Percentiles rank a stretch among this genome's conserved stretches.
Conservation (phyloP, 2,329 filamentous ascomycete species). For the Hysterium pulicare region DNA sequence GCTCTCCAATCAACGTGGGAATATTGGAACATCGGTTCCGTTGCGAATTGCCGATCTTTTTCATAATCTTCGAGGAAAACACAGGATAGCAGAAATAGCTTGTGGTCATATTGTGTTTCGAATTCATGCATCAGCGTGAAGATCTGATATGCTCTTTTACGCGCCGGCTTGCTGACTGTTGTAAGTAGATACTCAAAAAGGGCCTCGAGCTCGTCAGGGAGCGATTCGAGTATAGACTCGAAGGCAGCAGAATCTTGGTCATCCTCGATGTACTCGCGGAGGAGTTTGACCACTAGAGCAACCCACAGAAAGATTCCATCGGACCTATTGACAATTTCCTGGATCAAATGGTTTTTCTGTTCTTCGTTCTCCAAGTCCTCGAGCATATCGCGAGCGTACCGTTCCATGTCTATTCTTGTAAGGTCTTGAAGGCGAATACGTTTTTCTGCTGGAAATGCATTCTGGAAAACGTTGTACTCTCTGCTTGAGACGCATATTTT, state of each 20-base stretch:
- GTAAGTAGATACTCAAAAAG: constrained; percentile 4
- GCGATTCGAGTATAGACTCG: too few relatives aligned
- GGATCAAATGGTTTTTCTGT: not conserved
- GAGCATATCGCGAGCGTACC: not conserved
- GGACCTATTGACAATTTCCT: constrained; percentile 4
- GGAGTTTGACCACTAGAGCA: constrained; percentile 5
- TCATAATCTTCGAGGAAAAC: not conserved
- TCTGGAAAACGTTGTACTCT: constrained; percentile 9
- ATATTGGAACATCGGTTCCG: not conserved
- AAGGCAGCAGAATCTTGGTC: too few relatives aligned
- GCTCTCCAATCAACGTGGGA: not conserved
- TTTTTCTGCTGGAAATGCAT: constrained; percentile 1
- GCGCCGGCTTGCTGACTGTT: not conserved
- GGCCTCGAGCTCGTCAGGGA: too few relatives aligned
- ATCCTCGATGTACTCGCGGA: constrained; percentile 3
- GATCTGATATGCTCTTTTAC: constrained; percentile 2
- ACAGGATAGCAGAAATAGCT: not conserved
- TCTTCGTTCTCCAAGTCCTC: not conserved
- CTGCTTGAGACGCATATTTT: constrained; percentile 15
- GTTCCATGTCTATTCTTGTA: constrained; percentile 6
- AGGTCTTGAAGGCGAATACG: constrained; percentile 8
- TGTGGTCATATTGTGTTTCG: not conserved
- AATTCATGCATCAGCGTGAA: constrained; percentile 1
- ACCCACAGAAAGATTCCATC: constrained; percentile 11
- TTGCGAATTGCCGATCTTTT: not conserved